These are phyloP conservation scores for Amaranthus cruentus DNA, from an alignment of 148 eudicot species.

Conservation along the genomic window DNA sequence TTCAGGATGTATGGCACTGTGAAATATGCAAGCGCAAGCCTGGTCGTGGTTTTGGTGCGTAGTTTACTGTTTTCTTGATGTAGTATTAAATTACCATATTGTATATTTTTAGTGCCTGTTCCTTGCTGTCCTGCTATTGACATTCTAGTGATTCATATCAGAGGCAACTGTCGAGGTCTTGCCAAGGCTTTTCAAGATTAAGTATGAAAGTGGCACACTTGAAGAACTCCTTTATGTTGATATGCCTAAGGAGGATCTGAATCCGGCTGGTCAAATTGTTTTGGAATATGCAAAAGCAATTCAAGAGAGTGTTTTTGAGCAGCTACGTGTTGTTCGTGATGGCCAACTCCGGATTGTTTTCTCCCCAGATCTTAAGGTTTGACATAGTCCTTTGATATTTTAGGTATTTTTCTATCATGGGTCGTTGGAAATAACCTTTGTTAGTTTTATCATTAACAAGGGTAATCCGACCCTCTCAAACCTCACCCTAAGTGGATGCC, in stretches of 20 bases:
- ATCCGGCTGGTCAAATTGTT: slow-evolving; percentile 82
- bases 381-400: slow-evolving; percentile 8
- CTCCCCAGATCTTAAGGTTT: slow-evolving; percentile 86
- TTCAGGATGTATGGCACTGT: slow-evolving; percentile 98
- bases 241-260: slow-evolving; percentile 88
- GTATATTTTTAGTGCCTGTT: slow-evolving; percentile 1
- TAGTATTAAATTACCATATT: neutral
- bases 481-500: too few species aligned
- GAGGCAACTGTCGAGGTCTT: slow-evolving; percentile 97
- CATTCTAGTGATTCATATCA: slow-evolving; percentile 25
- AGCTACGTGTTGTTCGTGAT: slow-evolving; percentile 95
- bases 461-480: too few species aligned
- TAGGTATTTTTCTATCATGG: neutral
- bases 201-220: slow-evolving; percentile 88
- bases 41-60: slow-evolving; percentile 97
- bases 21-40: slow-evolving; percentile 97
- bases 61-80: slow-evolving; percentile 4
- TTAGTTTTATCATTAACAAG: too few species aligned
- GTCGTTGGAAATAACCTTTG: too few species aligned
- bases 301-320: slow-evolving; percentile 91
- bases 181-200: slow-evolving; percentile 90
- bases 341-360: slow-evolving; percentile 92
- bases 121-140: slow-evolving; percentile 15
- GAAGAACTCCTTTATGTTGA: slow-evolving; percentile 92
- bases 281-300: slow-evolving; percentile 92